Percentiles rank a stretch among this genome's conserved stretches.
These are phyloP conservation scores for Hippophae gyantsensis DNA, from an alignment of 306 rosid species.

Conservation along the genomic window DNA sequence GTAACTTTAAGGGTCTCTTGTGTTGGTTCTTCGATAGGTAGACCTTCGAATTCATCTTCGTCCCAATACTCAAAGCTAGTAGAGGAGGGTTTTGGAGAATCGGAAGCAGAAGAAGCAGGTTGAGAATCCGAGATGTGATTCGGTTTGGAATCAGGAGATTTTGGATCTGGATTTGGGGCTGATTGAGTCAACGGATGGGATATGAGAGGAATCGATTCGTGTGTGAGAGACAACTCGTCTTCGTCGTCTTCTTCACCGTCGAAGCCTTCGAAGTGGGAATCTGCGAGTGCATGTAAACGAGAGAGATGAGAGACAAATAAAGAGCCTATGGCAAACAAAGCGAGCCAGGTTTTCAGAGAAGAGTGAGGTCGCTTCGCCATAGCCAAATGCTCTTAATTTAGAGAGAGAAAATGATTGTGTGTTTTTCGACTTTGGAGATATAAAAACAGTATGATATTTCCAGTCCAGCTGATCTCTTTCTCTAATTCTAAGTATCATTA, in stretches of 20 bases:
- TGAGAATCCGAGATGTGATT: conserved; percentile 9
- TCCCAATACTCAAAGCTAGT: conserved; percentile 77
- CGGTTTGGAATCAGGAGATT: conserved; percentile 17
- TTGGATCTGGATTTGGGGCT: conserved; percentile 13
- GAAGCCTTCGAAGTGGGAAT: conserved; percentile 54
- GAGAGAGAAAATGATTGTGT: too few relatives aligned
- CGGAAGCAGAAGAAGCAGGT: conserved; percentile 23
- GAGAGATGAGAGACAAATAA: conserved; percentile 24
- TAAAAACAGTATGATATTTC: too few relatives aligned
- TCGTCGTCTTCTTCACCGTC: conserved; percentile 44
- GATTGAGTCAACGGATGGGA: conserved; percentile 49
- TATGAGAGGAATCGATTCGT: conserved; percentile 40
- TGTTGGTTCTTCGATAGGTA: conserved; percentile 37
- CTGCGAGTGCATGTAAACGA: conserved; percentile 25
- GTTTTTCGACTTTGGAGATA: too few relatives aligned
- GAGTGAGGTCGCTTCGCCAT: conserved; percentile 21
- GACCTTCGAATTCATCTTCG: conserved; percentile 91
- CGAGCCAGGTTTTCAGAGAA: background rate
- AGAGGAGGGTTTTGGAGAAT: conserved; percentile 43
- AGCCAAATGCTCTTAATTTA: background rate
- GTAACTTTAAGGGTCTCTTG: conserved; percentile 13
- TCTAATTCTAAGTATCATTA: too few relatives aligned
- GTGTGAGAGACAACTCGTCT: conserved; percentile 28
- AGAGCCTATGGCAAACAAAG: conserved; percentile 12
- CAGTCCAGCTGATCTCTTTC: too few relatives aligned